Evolutionary conservation across 345 rosid species (phyloP), one percentile per base, ranked within the genome.

Genomic region (Acer saccharum): DNA sequence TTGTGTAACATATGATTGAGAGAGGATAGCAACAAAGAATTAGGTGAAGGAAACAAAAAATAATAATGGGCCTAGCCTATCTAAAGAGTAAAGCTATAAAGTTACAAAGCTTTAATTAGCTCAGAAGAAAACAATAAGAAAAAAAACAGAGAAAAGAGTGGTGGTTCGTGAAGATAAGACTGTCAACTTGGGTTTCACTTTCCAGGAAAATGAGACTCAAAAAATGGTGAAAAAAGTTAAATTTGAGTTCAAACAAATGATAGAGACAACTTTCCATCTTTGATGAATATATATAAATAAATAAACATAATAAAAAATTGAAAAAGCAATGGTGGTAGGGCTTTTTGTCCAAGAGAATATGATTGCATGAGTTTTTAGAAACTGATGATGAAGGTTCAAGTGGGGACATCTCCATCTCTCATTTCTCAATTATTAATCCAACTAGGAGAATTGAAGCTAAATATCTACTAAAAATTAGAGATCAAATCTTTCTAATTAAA

Each of bases 361-460:
- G 78, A 72, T 70, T 25, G 25, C 17, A 13, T 50, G 35, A 61
- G 29, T 41, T 58, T 78, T 67, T 63, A 39, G 58, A 21, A 77
- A 69, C 29, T 39, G 71, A 3, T 43, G 7, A 63, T 57, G 87
- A 80, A 80, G 80, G 68, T 80, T 80, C 87, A 14, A 43, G 10
- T 43, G 46, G 46, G 41, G 80, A 21, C 81, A 60, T 29, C 64
- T 60, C 20, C 21, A 3, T 8, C 27, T 58, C 60, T 67, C 65
- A 71, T 74, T 41, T 76, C 46, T 70, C 81, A 78, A 84, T 86
- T 78, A 82, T 82, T 71, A 76, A 62, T 48, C 68, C 63, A 81
- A 65, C 72, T 67, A 58, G 60, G 57, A 46, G 7, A 3, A 52
- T n/a, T n/a, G n/a, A n/a, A n/a, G n/a, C n/a, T 25, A 7, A 65